Conservation (phyloP, 1,284 basidiomycete genomes). For the Testicularia cyperi region DNA sequence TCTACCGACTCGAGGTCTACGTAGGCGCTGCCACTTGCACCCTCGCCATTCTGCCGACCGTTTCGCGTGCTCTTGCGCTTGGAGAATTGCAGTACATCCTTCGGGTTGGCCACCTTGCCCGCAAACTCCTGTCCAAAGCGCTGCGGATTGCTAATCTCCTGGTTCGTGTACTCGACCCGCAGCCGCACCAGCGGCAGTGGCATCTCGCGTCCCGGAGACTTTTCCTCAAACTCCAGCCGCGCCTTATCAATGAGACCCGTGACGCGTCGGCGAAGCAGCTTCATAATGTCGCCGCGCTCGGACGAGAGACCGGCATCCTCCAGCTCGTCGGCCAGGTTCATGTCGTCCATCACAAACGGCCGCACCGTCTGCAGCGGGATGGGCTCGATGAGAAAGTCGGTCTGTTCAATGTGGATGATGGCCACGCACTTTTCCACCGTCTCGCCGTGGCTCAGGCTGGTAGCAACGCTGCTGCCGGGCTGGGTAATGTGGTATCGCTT, state of each 20-base stretch:
- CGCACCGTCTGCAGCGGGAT: conserved; percentile 86
- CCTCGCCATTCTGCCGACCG: conserved; percentile 3
- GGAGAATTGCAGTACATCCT: conserved; percentile 86
- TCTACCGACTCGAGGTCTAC: conserved; percentile 35
- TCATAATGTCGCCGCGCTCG: conserved; percentile 41
- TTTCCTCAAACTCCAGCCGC: conserved; percentile 75
- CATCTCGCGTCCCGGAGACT: conserved; percentile 58
- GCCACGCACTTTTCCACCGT: conserved; percentile 47
- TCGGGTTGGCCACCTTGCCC: conserved; percentile 87
- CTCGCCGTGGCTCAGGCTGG: conserved; percentile 65
- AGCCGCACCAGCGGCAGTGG: conserved; percentile 80
- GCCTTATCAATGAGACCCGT: conserved; percentile 72
- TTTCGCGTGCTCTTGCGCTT: conserved; percentile 67
- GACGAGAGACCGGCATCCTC: conserved; percentile 24
- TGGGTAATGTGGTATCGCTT: conserved; percentile 90
- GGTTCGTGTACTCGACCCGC: conserved; percentile 62
- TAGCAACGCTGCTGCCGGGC: conserved; percentile 92
- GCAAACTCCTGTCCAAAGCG: conserved; percentile 95
- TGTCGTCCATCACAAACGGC: conserved; percentile 88
- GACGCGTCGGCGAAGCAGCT: conserved; percentile 40
- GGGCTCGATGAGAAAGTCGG: conserved; percentile 80
- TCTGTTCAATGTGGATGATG: conserved; percentile 67
- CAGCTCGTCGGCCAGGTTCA: conserved; percentile 70
- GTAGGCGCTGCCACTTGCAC: conserved; percentile 12
- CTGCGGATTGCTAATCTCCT: conserved; percentile 72